A percentile compares a stretch with the other conserved stretches of the same genome.
These are phyloP conservation scores for Kodamaea neixiangensis DNA, from an alignment of 805 yeast genomes.

Conservation along the genomic window DNA sequence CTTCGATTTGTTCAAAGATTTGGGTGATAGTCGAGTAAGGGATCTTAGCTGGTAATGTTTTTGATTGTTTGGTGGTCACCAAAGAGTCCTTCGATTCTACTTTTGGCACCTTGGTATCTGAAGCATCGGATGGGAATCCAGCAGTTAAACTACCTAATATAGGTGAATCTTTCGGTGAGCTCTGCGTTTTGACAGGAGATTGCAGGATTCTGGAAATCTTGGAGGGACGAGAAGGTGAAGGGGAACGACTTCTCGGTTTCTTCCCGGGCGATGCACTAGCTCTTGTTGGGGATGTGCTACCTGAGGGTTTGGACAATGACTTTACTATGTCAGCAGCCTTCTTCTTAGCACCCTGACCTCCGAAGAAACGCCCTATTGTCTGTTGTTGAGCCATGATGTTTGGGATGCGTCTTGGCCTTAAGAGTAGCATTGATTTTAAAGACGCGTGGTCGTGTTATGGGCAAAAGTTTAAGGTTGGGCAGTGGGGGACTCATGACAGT, in stretches of 20 bases:
- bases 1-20: conserved; percentile 76
- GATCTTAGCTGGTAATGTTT: neutral
- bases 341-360: conserved; percentile 6
- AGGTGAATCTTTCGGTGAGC: neutral
- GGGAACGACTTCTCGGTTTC: conserved; percentile 2
- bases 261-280: neutral
- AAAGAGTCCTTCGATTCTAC: neutral
- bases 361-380: conserved; percentile 35
- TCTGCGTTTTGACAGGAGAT: neutral
- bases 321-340: neutral
- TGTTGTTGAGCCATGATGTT: conserved; percentile 28
- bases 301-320: conserved; percentile 2
- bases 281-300: neutral
- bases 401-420: neutral
- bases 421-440: neutral
- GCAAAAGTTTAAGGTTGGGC: neutral
- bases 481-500: neutral
- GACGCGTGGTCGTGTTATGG: neutral
- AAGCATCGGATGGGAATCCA: neutral
- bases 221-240: neutral
- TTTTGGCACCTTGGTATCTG: neutral
- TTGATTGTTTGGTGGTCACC: neutral
- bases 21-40: conserved; percentile 48
- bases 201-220: neutral
- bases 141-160: neutral